Evolutionary conservation across 1,139 yeast species (phyloP), one percentile per base, ranked within the genome.

Genomic region (Pichia sp.): DNA sequence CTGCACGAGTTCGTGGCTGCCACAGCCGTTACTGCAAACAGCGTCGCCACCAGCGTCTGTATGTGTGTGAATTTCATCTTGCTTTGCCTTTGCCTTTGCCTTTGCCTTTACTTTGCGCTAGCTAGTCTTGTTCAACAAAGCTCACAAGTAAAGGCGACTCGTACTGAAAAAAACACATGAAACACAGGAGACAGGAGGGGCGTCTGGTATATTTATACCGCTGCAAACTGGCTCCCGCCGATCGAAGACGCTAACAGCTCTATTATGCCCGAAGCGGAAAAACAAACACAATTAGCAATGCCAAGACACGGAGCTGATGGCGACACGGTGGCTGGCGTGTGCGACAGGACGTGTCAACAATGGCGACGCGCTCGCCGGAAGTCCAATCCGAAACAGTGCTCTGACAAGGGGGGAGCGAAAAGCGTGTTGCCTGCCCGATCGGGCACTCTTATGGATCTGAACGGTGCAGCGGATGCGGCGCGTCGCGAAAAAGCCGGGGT

Each of bases 1-100:
- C 76, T 76, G 71, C 95, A 87, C 8, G 67, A 57, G 54, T 73
- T 3, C 2, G 47, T 33, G 10, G 4, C 12, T 71, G 57, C 48
- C 8, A 48, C 24, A 5, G 24, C 6, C 5, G 50, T 24, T 2
- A 36, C 10, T 2, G 45, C 6, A 3, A 27, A 14, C 9, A 40
- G 14, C 16, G 40, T 16, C 10, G n/a, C 12, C 4, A 9, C n/a
- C 38, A 34, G 38, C 4, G 38, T 12, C 38, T 10, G 38, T 34
- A 34, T 9, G 10, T 5, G 38, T 34, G 38, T 12, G 38, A 34
- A 34, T 34, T 34, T 34, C 38, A 34, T 34, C 6, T 12, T 34
- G 12, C n/a, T 6, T 31, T 7, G 33, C 9, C 9, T 31, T 31
- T 9, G 6, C 9, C 8, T 31, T 9, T 31, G 6, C 6, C 9